Evolutionary conservation across 2,329 filamentous ascomycete genomes (phyloP).

Genomic region (Capronia coronata): DNA sequence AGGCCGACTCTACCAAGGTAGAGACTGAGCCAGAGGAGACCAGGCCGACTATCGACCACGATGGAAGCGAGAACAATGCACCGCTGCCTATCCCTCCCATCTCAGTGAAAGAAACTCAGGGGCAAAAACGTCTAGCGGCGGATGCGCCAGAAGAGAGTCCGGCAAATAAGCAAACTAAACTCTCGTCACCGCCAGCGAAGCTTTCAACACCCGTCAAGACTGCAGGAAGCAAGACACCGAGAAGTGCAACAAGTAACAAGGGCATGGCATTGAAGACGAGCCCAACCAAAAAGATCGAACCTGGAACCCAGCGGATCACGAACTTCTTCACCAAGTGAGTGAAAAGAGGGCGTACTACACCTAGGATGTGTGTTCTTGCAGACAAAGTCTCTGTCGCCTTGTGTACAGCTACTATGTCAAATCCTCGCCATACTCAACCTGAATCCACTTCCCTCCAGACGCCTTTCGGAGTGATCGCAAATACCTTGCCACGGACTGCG

Average conservation of each 20-base stretch:
- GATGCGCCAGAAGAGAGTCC: constrained; percentile 17
- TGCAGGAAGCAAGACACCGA: constrained; percentile 40
- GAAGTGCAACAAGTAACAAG: constrained; percentile 52
- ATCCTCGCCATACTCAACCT: constrained; percentile 29
- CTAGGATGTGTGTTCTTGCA: not conserved
- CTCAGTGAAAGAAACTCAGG: constrained; percentile 25
- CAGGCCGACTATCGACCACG: constrained; percentile 40
- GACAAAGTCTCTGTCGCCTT: not conserved
- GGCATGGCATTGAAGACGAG: constrained; percentile 42
- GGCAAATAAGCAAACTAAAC: constrained; percentile 20
- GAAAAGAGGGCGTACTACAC: not conserved
- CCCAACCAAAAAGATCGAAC: constrained; percentile 37
- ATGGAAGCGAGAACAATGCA: constrained; percentile 48
- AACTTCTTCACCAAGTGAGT: constrained; percentile 41
- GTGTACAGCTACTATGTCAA: not conserved
- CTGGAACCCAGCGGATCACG: constrained; percentile 49
- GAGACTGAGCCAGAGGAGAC: constrained; percentile 35
- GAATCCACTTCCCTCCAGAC: constrained; percentile 37
- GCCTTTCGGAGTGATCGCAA: constrained; percentile 32
- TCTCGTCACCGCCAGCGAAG: constrained; percentile 25
- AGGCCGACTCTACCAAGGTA: constrained; percentile 4
- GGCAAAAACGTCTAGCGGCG: constrained; percentile 29
- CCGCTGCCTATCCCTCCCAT: constrained; percentile 40
- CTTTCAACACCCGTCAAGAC: constrained; percentile 37
- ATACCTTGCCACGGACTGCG: constrained; percentile 32